A percentile compares a stretch with the other conserved stretches of the same genome.
Evolutionary conservation across 2,329 filamentous ascomycete species (phyloP).

Genomic region (Fonsecaea pugnacius): DNA sequence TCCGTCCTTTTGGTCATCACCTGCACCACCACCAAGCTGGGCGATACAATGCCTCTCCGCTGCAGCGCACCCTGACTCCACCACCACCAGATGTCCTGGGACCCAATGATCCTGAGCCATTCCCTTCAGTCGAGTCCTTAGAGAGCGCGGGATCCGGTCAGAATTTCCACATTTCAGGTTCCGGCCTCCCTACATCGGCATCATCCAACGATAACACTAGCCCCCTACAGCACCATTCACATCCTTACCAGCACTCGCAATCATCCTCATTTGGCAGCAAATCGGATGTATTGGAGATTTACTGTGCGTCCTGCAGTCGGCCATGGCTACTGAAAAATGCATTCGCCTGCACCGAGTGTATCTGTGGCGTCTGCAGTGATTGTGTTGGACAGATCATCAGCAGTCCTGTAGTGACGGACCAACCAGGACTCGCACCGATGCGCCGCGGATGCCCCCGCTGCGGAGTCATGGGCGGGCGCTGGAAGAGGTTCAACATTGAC

Average conservation of each 20-base stretch:
- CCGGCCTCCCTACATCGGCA: slow-evolving; percentile 68
- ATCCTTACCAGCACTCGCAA: slow-evolving; percentile 53
- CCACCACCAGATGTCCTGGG: slow-evolving; percentile 66
- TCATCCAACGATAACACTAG: slow-evolving; percentile 64
- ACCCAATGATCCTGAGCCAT: slow-evolving; percentile 71
- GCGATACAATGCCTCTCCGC: slow-evolving; percentile 79
- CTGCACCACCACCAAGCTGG: slow-evolving; percentile 47
- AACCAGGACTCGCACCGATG: slow-evolving; percentile 41
- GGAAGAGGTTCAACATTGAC: slow-evolving; percentile 55
- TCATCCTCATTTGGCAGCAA: slow-evolving; percentile 56
- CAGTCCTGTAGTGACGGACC: slow-evolving; percentile 45
- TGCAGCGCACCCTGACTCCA: slow-evolving; percentile 88
- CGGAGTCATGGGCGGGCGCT: slow-evolving; percentile 51
- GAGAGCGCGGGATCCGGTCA: slow-evolving; percentile 63
- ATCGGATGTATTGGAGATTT: slow-evolving; percentile 73
- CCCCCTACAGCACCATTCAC: slow-evolving; percentile 49
- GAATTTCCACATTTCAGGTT: slow-evolving; percentile 71
- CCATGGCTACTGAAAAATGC: slow-evolving; percentile 78
- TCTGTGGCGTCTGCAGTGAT: slow-evolving; percentile 85
- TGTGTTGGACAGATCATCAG: slow-evolving; percentile 66
- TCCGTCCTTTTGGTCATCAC: slow-evolving; percentile 50
- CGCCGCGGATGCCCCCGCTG: slow-evolving; percentile 53
- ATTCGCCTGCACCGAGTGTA: slow-evolving; percentile 94
- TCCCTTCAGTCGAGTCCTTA: slow-evolving; percentile 85
- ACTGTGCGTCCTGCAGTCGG: slow-evolving; percentile 84